Conservation (phyloP, 2,329 filamentous ascomycete species). For the Atkinsonella texensis region DNA sequence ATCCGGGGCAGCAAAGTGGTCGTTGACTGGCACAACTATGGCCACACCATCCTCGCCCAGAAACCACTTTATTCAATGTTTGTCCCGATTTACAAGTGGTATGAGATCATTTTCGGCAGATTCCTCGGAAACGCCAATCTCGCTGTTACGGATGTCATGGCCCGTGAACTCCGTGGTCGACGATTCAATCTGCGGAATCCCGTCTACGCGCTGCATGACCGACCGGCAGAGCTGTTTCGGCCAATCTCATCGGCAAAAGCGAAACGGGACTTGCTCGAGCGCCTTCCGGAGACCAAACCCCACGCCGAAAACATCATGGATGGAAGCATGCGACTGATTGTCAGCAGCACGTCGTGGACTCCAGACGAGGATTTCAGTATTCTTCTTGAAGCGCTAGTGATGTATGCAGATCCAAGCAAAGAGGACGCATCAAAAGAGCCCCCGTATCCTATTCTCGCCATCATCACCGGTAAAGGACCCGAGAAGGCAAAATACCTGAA, state of each 20-base stretch:
- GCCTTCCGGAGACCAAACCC: slow-evolving; percentile 50
- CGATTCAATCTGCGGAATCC: slow-evolving; percentile 55
- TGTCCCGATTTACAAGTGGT: slow-evolving; percentile 63
- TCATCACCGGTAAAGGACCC: slow-evolving; percentile 92
- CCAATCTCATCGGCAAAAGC: slow-evolving; percentile 42
- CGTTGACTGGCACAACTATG: slow-evolving; percentile 99
- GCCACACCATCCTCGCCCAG: slow-evolving; percentile 76
- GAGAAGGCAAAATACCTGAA: slow-evolving; percentile 65
- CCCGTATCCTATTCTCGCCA: slow-evolving; percentile 60
- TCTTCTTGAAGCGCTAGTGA: slow-evolving; percentile 68
- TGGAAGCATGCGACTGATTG: slow-evolving; percentile 55
- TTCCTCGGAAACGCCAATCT: slow-evolving; percentile 61
- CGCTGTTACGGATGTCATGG: slow-evolving; percentile 85
- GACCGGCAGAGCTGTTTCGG: slow-evolving; percentile 71
- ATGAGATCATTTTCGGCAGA: slow-evolving; percentile 62
- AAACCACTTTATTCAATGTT: slow-evolving; percentile 55
- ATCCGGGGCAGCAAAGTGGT: slow-evolving; percentile 71
- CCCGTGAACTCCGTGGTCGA: slow-evolving; percentile 48
- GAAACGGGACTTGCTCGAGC: slow-evolving; percentile 48
- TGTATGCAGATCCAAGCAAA: slow-evolving; percentile 46
- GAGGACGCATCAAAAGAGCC: slow-evolving; percentile 26
- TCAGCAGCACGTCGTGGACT: slow-evolving; percentile 96
- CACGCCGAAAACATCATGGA: slow-evolving; percentile 47
- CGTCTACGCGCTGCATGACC: slow-evolving; percentile 69
- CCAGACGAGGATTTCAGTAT: slow-evolving; percentile 90